A percentile compares a stretch with the other conserved stretches of the same genome.
Conservation (phyloP, 495 filamentous ascomycete species). For the Daldinia bambusicola region DNA sequence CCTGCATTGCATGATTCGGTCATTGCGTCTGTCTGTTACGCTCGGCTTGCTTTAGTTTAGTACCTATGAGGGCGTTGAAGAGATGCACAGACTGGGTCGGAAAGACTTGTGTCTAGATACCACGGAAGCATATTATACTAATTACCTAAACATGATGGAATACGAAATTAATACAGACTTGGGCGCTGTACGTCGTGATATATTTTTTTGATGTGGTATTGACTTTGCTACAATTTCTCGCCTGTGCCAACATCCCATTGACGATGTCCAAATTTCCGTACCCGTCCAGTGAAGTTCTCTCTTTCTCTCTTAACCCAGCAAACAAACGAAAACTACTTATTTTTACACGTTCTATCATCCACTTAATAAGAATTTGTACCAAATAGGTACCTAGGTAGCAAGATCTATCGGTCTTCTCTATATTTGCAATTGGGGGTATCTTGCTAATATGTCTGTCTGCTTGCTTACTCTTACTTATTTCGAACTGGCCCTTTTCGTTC, state of each 20-base stretch:
- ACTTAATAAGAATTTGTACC: neutral
- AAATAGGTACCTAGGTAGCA: neutral
- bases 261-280: neutral
- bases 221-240: neutral
- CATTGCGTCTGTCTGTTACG: neutral
- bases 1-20: constrained; percentile 6
- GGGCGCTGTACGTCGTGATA: neutral
- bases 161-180: neutral
- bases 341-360: neutral
- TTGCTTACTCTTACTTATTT: no score
- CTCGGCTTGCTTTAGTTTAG: neutral
- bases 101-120: constrained; percentile 5
- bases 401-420: constrained; percentile 3
- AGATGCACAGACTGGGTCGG: constrained; percentile 4
- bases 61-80: constrained; percentile 16
- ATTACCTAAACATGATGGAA: constrained; percentile 12
- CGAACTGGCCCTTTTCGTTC: neutral
- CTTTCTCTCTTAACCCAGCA: neutral
- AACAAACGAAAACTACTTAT: neutral
- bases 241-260: neutral
- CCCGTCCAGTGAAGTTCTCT: neutral
- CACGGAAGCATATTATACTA: constrained; percentile 7
- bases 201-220: neutral
- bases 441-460: constrained; percentile 16
- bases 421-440: constrained; percentile 36